Evolutionary conservation across 768 basidiomycete species (phyloP).

Genomic region (Hygrocybe punicea): DNA sequence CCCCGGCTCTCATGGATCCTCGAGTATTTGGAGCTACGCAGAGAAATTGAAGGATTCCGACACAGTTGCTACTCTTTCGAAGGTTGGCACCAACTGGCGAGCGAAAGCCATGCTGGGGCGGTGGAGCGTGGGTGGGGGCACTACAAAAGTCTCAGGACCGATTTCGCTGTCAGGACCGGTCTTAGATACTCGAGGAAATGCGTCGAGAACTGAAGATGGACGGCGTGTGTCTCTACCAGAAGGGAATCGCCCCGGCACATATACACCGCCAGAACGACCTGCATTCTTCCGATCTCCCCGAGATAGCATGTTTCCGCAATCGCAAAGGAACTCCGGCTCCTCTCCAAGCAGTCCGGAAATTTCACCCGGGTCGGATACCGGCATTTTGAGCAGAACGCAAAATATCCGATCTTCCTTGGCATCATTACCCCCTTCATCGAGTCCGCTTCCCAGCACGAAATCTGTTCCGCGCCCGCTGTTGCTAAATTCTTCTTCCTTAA

Average conservation of each 20-base stretch:
- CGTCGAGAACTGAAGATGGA: background rate
- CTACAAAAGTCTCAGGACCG: background rate
- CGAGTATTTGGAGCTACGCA: conserved; percentile 65
- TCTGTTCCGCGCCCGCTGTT: conserved; percentile 64
- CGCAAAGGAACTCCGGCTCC: conserved; percentile 28
- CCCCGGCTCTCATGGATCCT: conserved; percentile 24
- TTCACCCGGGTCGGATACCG: conserved; percentile 25
- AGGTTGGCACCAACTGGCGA: conserved; percentile 73
- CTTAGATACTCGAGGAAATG: background rate
- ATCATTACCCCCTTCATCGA: conserved; percentile 37
- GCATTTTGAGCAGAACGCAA: conserved; percentile 38
- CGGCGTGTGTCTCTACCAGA: conserved; percentile 42
- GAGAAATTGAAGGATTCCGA: conserved; percentile 73
- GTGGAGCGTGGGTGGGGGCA: conserved; percentile 29
- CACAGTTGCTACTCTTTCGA: conserved; percentile 63
- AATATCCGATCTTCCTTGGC: conserved; percentile 44
- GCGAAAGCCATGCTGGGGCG: conserved; percentile 55
- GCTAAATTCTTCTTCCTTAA: conserved; percentile 49
- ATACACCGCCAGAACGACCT: conserved; percentile 58
- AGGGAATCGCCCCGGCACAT: conserved; percentile 33
- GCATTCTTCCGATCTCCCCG: conserved; percentile 54
- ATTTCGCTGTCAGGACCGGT: background rate
- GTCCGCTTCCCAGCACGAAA: conserved; percentile 41
- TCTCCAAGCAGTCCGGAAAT: conserved; percentile 34
- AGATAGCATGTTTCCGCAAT: conserved; percentile 47